Evolutionary conservation across 345 rosid species (phyloP).

Genomic region (Gossypium rotundifolium): DNA sequence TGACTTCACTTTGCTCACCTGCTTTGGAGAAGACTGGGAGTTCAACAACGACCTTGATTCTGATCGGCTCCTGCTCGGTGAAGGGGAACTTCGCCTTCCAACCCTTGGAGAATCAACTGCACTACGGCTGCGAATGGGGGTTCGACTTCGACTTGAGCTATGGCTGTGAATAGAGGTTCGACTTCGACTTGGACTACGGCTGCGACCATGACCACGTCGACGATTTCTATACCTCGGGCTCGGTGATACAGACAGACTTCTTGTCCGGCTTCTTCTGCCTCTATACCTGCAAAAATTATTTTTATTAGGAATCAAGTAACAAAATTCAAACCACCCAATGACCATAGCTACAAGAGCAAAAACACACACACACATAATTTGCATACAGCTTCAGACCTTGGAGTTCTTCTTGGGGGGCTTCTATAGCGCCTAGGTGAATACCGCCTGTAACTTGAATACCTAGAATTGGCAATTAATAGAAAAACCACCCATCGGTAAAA

Average conservation of each 20-base stretch:
- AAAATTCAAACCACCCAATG: background rate
- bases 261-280: conserved; percentile 58
- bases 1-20: conserved; percentile 42
- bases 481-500: background rate
- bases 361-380: background rate
- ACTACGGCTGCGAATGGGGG: conserved; percentile 22
- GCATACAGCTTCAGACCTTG: conserved; percentile 41
- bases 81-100: conserved; percentile 44
- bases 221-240: conserved; percentile 52
- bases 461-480: conserved; percentile 19
- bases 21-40: conserved; percentile 60
- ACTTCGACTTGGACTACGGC: conserved; percentile 53
- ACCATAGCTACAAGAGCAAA: background rate
- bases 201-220: conserved; percentile 39
- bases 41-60: conserved; percentile 46
- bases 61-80: conserved; percentile 53
- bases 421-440: conserved; percentile 88
- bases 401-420: conserved; percentile 81
- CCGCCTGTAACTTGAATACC: conserved; percentile 66
- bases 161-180: conserved; percentile 36
- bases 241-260: conserved; percentile 59
- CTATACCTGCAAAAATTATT: conserved; percentile 40
- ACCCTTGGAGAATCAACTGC: conserved; percentile 40
- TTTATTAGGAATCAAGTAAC: background rate
- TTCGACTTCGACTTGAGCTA: conserved; percentile 45